Evolutionary conservation across 1,139 yeast species (phyloP), one percentile per base, ranked within the genome.

Genomic region (Diutina rugosa): DNA sequence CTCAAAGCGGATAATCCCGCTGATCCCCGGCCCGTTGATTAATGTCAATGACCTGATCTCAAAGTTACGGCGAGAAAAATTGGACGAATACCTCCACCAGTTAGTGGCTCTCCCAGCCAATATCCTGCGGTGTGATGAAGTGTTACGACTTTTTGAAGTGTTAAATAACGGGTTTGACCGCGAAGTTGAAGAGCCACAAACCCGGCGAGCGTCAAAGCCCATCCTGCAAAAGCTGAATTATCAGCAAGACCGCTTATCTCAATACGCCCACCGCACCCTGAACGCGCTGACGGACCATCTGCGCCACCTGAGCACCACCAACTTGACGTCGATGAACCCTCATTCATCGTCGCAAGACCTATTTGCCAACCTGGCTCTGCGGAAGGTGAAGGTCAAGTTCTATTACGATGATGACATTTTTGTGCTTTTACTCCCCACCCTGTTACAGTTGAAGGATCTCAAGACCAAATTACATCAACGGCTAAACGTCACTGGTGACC

Each of bases 1-100:
- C 61, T 77, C 80, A 47, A 73, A 76, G 57, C 80, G 99, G 61
- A 86, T 87, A 47, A 78, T 93, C 59, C 99, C 99, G 4, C 90
- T 87, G 61, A 91, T 95, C 66, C 99, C 99, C 0, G 99, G 99
- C 1, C 99, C 99, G 1, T 78, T 93, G 56, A 87, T 95, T 54
- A 88, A 88, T 66, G 97, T 93, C 56, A 90, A 91, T 61, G 98
- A 91, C 66, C 81, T 86, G 56, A 86, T 91, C 57, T 87, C 97
- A 16, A 85, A 86, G 63, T 87, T 89, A 67, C 80, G 99, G 64
- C 78, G 93, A 62, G 88, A 84, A 46, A 95, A 90, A 69, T 77
- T 95, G 63, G 95, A 93, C 69, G 82, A 83, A 58, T 93, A 93
- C 67, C 84, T 95, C 56, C 79, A 84, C 56, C 87, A 85, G 59